These are phyloP conservation scores for Penicillium canescens DNA, from an alignment of 495 filamentous ascomycete species.

Conservation along the genomic window DNA sequence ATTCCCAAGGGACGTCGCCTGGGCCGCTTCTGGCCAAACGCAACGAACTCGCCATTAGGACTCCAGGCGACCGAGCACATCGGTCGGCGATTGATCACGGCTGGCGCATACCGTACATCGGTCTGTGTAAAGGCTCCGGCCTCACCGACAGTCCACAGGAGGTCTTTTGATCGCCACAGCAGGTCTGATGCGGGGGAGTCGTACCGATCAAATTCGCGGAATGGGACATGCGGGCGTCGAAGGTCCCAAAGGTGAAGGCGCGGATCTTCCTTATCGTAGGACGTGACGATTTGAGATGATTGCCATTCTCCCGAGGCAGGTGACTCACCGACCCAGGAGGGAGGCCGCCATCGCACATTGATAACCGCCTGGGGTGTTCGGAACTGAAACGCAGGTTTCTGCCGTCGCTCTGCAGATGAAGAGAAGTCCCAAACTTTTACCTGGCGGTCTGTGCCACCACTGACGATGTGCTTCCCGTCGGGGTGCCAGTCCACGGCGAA, in stretches of 20 bases:
- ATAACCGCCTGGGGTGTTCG: constrained; percentile 68
- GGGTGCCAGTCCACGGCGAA: constrained; percentile 93
- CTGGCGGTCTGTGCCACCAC: constrained; percentile 77
- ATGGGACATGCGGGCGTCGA: constrained; percentile 80
- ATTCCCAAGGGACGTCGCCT: constrained; percentile 37
- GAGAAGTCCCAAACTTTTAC: constrained; percentile 94
- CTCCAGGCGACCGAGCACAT: constrained; percentile 49
- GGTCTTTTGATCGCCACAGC: constrained; percentile 86
- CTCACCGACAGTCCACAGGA: constrained; percentile 87
- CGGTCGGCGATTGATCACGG: constrained; percentile 64
- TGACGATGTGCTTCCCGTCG: constrained; percentile 86
- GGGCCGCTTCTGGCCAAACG: constrained; percentile 50
- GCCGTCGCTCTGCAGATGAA: constrained; percentile 70
- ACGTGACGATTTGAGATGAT: constrained; percentile 67
- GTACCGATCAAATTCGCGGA: constrained; percentile 79
- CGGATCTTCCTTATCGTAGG: constrained; percentile 65
- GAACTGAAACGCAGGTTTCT: constrained; percentile 67
- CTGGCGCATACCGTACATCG: constrained; percentile 78
- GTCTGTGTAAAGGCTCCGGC: constrained; percentile 85
- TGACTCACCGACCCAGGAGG: constrained; percentile 68
- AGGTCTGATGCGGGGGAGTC: constrained; percentile 70
- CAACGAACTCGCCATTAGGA: constrained; percentile 45
- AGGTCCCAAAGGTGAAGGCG: constrained; percentile 91
- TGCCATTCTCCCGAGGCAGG: constrained; percentile 64
- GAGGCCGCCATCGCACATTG: constrained; percentile 83